A percentile compares a stretch with the other conserved stretches of the same genome.
These are phyloP conservation scores for Santalum album DNA, from an alignment of 164 flowering plant genomes.

Conservation along the genomic window DNA sequence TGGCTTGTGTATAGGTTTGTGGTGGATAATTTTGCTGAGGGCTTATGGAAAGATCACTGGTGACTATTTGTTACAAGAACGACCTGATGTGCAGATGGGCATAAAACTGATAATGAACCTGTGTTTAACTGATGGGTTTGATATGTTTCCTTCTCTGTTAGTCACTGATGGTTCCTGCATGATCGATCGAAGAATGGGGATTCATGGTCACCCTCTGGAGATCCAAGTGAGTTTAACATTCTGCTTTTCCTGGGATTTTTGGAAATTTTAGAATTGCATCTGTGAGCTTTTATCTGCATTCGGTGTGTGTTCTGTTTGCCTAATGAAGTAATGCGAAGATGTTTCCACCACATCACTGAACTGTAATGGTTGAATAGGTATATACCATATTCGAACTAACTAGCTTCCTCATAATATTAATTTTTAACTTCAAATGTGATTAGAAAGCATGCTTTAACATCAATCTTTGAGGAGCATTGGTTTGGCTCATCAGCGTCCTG, in stretches of 20 bases:
- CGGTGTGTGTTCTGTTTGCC: not conserved
- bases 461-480: too few relatives aligned
- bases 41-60: conserved; percentile 59
- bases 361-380: too few relatives aligned
- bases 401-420: too few relatives aligned
- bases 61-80: conserved; percentile 47
- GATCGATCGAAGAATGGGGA: conserved; percentile 63
- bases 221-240: conserved; percentile 6
- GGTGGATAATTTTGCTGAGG: conserved; percentile 58
- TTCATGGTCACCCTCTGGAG: conserved; percentile 56
- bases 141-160: conserved; percentile 53
- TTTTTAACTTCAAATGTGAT: too few relatives aligned
- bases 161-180: conserved; percentile 67
- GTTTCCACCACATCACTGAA: too few relatives aligned
- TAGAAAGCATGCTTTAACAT: too few relatives aligned
- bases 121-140: conserved; percentile 55
- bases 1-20: conserved; percentile 25
- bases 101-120: conserved; percentile 40
- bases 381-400: too few relatives aligned
- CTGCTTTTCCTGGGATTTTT: too few relatives aligned
- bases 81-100: conserved; percentile 58
- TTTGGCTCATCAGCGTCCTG: too few relatives aligned
- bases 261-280: too few relatives aligned
- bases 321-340: too few relatives aligned
- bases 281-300: not conserved